These are phyloP conservation scores for Chlamydomonas eustigma DNA, from an alignment of 139 green algal species.

Conservation along the genomic window DNA sequence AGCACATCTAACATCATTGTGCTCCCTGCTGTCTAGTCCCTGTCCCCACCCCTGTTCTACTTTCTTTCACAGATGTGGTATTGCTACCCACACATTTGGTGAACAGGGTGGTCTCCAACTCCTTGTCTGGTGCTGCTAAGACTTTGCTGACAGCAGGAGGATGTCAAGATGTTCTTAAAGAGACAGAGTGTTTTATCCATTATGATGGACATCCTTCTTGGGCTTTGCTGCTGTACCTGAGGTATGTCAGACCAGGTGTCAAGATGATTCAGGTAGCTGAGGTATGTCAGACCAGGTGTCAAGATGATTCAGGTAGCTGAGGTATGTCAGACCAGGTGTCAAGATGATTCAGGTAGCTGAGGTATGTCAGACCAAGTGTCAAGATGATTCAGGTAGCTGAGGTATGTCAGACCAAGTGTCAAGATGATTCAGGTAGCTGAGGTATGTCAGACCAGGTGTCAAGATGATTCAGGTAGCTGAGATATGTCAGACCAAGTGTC, in stretches of 20 bases:
- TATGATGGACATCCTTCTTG: conserved; percentile 48
- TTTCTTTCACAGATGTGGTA: not conserved
- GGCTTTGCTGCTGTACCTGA: conserved; percentile 42
- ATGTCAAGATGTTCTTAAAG: not conserved
- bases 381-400: too few relatives aligned
- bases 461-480: too few relatives aligned
- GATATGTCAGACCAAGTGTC: too few relatives aligned
- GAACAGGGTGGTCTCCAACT: too few relatives aligned
- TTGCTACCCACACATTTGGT: not conserved
- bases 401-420: too few relatives aligned
- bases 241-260: not conserved
- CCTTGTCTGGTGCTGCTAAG: too few relatives aligned
- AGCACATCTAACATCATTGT: not conserved
- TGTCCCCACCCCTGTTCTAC: not conserved
- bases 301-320: not conserved
- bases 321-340: not conserved
- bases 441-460: too few relatives aligned
- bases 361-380: too few relatives aligned
- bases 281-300: not conserved
- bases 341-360: not conserved
- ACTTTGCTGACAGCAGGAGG: not conserved
- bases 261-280: not conserved
- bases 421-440: too few relatives aligned
- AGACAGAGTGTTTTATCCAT: conserved; percentile 43
- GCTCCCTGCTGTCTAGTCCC: not conserved